These are phyloP conservation scores for Coccomyxa subellipsoidea DNA, from an alignment of 163 green algal genomes.

Conservation along the genomic window DNA sequence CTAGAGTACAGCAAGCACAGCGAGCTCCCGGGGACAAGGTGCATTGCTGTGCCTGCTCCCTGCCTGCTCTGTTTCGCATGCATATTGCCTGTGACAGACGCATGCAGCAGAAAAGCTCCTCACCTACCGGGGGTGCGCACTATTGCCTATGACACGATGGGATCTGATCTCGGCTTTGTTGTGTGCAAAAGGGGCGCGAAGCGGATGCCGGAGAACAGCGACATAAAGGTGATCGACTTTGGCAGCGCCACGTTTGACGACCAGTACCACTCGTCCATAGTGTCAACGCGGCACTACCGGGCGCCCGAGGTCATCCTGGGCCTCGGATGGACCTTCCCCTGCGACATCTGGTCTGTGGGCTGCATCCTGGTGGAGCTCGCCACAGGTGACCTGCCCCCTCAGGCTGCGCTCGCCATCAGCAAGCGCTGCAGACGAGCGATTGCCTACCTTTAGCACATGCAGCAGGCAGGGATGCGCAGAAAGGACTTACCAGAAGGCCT, in stretches of 20 bases:
- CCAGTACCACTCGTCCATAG: conserved; percentile 81
- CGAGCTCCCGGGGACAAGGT: neutral
- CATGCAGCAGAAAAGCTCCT: too few relatives aligned
- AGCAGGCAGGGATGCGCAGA: too few relatives aligned
- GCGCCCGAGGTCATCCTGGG: conserved; percentile 95
- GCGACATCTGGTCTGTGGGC: conserved; percentile 93
- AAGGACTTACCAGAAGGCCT: too few relatives aligned
- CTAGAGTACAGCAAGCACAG: conserved; percentile 50
- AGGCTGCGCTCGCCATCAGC: neutral
- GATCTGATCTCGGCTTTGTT: neutral
- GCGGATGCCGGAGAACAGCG: conserved; percentile 31
- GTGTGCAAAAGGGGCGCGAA: conserved; percentile 6
- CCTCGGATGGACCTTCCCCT: conserved; percentile 89
- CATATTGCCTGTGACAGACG: too few relatives aligned
- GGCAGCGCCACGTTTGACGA: conserved; percentile 93
- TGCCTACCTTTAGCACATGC: too few relatives aligned
- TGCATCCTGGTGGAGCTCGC: conserved; percentile 97
- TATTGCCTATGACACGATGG: neutral
- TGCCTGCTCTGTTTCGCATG: too few relatives aligned
- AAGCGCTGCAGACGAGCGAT: too few relatives aligned
- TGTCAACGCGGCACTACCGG: conserved; percentile 86
- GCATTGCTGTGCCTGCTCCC: neutral
- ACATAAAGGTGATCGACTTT: conserved; percentile 94
- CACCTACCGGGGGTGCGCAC: too few relatives aligned
- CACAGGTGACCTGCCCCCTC: conserved; percentile 54